Conservation (phyloP, 2,329 filamentous ascomycete genomes). For the Elsinoe necatrix region DNA sequence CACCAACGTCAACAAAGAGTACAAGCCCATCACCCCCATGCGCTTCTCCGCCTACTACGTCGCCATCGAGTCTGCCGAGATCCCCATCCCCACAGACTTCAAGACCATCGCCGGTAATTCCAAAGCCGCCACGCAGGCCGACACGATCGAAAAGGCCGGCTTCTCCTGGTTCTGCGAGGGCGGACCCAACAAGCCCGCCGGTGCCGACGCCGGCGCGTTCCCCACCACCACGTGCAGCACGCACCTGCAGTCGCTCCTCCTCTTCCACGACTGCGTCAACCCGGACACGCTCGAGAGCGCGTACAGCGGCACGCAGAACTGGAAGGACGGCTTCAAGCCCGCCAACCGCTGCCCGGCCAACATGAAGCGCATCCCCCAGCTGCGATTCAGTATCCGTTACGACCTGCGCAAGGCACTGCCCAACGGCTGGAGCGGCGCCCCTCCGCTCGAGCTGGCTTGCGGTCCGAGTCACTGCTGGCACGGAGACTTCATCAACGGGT, state of each 20-base stretch:
- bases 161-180: conserved; percentile 34
- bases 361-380: conserved; percentile 41
- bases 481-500: conserved; percentile 43
- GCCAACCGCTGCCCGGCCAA: conserved; percentile 34
- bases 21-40: conserved; percentile 37
- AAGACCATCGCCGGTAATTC: conserved; percentile 37
- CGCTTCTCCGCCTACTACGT: conserved; percentile 44
- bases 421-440: conserved; percentile 37
- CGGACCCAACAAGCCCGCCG: conserved; percentile 14
- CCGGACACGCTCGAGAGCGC: conserved; percentile 28
- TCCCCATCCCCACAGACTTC: conserved; percentile 39
- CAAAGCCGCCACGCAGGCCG: conserved; percentile 29
- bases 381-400: conserved; percentile 42
- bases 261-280: conserved; percentile 40
- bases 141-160: conserved; percentile 20
- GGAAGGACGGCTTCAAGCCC: conserved; percentile 25
- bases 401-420: conserved; percentile 38
- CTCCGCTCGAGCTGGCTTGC: conserved; percentile 39
- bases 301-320: conserved; percentile 22
- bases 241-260: conserved; percentile 39
- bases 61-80: conserved; percentile 34
- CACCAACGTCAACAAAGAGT: conserved; percentile 40
- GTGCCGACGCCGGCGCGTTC: conserved; percentile 22
- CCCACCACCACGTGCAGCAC: conserved; percentile 34
- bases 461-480: conserved; percentile 37